Evolutionary conservation across 139 green algal genomes (phyloP), one percentile per base, ranked within the genome.

Genomic region (Volvox reticuliferus): DNA sequence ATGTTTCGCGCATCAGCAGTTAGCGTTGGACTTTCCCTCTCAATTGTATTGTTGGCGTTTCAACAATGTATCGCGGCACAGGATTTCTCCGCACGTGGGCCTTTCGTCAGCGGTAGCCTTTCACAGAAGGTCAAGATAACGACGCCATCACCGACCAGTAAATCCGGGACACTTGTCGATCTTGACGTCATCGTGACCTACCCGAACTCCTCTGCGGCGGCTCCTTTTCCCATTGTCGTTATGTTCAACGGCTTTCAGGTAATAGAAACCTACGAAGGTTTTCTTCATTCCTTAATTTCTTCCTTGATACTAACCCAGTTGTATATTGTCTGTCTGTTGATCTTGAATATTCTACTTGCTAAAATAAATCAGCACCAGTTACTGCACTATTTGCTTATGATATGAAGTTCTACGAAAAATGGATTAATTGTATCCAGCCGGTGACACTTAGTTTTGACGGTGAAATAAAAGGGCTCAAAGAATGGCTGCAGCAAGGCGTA

Each of bases 171-270:
- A 2, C 14, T 30, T 5, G 83, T 89, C 0, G 21, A 37, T 1
- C 69, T 90, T 12, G 73, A 90, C 21, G 73, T 90, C 0, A 83
- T 76, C 30, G 86, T 90, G 12, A 90, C 86, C 1, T 90, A 84
- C 22, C 86, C 86, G 36, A 67, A 37, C 20, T 68, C 36, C 12
- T 55, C 44, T 14, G 86, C 50, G 3, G 1, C 71, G 73, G 71
- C 30, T 19, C 69, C 73, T 0, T 90, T 75, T 24, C 86, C 86
- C 0, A 44, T 83, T 2, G 20, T 90, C n/a, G 30, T 19, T 3
- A 37, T 83, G 50, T 83, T 90, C 50, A 90, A 90, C 30, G 86
- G 86, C 19, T 83, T 90, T n/a, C 86, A 90, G 73, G 86, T 84
- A 30, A 9, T 5, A 14, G 44, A 9, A 55, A 55, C 44, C 44